Evolutionary conservation across 2,329 filamentous ascomycete species (phyloP), one percentile per base, ranked within the genome.

Genomic region (Monosporascus sp.): DNA sequence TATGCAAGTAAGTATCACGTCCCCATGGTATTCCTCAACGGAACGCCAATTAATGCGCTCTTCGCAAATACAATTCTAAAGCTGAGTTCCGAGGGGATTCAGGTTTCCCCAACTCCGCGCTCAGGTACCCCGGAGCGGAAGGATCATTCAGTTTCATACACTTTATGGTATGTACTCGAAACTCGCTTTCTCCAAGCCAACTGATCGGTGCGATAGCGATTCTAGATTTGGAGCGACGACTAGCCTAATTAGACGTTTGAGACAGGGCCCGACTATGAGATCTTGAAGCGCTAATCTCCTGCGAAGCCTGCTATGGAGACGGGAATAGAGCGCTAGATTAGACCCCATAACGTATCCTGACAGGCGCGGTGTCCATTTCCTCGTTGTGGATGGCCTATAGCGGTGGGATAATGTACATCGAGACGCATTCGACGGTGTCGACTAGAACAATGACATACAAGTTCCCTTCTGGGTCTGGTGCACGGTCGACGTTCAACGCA

Each of bases 161-260:
- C 49, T 62, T 2, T 62, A 57, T 18, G 54, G 52, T 41, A 49
- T 38, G 17, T 60, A 62, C 37, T 60, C 60, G 1, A 42, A 41
- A 5, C 53, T 60, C 6, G 51, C 50, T 17, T 62, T 62, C 31
- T 58, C 38, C 1, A 22, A 48, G 2, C 18, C 45, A 1, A 51
- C 51, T 3, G 60, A 62, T 27, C 47, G 60, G 7, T 51, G 11
- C 51, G 2, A 24, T 60, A 24, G 60, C 54, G 14, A 50, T 62
- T 5, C 38, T 60, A 2, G 60, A 58, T 1, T 37, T 62, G 9
- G 47, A 62, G 38, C 8, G 38, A 20, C 52, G 58, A 6, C 31
- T 60, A 5, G 55, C 54, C 14, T 34, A n/a, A n/a, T n/a, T n/a
- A 24, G 31, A 45, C 55, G 1, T 54, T 62, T 20, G 11, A 49